Conservation (phyloP, 2,329 filamentous ascomycete species). For the Phyllosticta citrichinensis region DNA sequence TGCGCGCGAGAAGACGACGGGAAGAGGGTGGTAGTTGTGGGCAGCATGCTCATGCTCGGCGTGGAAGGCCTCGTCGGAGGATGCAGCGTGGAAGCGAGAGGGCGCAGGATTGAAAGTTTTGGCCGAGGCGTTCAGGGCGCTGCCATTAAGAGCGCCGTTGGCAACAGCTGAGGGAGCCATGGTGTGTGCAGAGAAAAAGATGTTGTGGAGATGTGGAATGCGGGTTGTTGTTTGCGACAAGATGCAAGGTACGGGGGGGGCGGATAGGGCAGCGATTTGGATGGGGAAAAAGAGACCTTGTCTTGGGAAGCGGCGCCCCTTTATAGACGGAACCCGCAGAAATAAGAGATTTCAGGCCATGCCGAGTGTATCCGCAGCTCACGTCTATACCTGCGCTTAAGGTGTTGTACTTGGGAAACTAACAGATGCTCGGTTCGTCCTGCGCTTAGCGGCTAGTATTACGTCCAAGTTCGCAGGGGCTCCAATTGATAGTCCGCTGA, state of each 20-base stretch:
- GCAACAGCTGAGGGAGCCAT: constrained; percentile 13
- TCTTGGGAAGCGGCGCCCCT: not conserved
- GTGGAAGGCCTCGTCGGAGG: constrained; percentile 69
- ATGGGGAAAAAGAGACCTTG: not conserved
- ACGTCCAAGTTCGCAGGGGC: constrained; percentile 3
- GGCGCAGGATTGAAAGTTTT: not conserved
- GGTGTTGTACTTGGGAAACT: constrained; percentile 7
- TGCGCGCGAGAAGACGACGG: constrained; percentile 63
- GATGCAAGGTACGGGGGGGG: not conserved
- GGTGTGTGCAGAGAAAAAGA: not conserved
- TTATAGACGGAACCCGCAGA: not conserved
- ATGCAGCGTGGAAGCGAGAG: constrained; percentile 57
- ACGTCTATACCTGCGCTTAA: constrained; percentile 19
- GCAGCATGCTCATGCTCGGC: constrained; percentile 78
- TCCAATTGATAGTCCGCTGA: not conserved
- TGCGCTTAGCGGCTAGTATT: constrained; percentile 15
- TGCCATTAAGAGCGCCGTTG: constrained; percentile 12
- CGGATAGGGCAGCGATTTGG: not conserved
- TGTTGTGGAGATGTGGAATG: not conserved
- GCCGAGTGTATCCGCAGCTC: constrained; percentile 6
- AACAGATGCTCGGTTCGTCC: constrained; percentile 12
- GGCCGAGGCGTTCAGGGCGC: constrained; percentile 15
- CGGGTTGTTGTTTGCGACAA: not conserved
- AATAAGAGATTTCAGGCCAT: constrained; percentile 5
- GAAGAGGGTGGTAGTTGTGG: constrained; percentile 97